Conservation (phyloP, 805 yeast species). For the Zygosaccharomyces bailii region DNA sequence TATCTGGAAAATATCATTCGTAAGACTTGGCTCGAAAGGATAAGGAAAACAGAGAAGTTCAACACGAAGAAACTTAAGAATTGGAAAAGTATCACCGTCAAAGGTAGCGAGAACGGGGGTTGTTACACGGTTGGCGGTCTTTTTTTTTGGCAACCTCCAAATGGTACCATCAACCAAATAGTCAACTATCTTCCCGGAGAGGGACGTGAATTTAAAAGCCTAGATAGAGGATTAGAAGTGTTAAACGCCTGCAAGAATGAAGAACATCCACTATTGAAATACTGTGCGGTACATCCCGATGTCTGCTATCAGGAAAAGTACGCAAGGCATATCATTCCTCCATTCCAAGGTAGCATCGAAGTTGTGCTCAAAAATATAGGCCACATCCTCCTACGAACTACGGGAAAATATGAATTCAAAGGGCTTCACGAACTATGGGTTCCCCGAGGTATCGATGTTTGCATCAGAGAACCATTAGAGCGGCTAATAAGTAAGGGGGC, state of each 20-base stretch:
- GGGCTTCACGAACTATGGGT: conserved; percentile 48
- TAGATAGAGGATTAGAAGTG: conserved; percentile 36
- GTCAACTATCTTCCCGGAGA: conserved; percentile 44
- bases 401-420: conserved; percentile 42
- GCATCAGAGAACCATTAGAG: conserved; percentile 51
- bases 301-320: conserved; percentile 27
- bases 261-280: conserved; percentile 33
- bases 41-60: conserved; percentile 35
- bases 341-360: conserved; percentile 67
- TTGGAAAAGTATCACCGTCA: conserved; percentile 36
- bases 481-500: conserved; percentile 22
- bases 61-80: conserved; percentile 32
- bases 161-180: conserved; percentile 45
- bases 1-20: conserved; percentile 31
- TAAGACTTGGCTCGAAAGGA: conserved; percentile 30
- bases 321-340: conserved; percentile 56
- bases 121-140: conserved; percentile 59
- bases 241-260: conserved; percentile 25
- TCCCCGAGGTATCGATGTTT: conserved; percentile 52
- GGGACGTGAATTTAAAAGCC: conserved; percentile 33
- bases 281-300: conserved; percentile 25
- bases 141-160: conserved; percentile 55
- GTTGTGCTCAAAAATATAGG: conserved; percentile 65
- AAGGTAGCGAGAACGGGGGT: conserved; percentile 39
- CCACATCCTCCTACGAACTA: conserved; percentile 55